Percentiles rank a stretch among this genome's conserved stretches.
phyloP scores from a whole-genome alignment of 768 basidiomycete species.

The Mycena floridula region DNA sequence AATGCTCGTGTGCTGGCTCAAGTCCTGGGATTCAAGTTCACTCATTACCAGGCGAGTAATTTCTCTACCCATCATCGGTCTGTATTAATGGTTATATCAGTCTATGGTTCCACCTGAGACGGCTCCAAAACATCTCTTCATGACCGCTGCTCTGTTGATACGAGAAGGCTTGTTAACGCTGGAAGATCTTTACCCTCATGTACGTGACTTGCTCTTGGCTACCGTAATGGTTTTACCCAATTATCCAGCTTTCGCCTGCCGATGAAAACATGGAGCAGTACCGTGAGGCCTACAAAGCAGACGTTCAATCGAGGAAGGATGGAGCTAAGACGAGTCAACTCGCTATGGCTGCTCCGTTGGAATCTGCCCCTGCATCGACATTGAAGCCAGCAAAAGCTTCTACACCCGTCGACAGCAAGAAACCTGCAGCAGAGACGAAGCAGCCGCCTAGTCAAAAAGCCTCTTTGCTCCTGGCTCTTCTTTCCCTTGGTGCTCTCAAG shows the following conservation, averaged over 20 bases:
- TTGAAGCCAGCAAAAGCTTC: conserved; percentile 29
- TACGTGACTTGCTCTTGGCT: conserved; percentile 31
- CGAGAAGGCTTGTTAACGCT: conserved; percentile 84
- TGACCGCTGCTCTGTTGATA: conserved; percentile 82
- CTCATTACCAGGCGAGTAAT: conserved; percentile 71
- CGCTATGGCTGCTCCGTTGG: conserved; percentile 81
- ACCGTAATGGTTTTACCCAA: conserved; percentile 5
- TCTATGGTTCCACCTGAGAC: conserved; percentile 51
- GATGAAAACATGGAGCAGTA: conserved; percentile 74
- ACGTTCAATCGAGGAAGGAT: conserved; percentile 57
- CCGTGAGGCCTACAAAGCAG: conserved; percentile 57
- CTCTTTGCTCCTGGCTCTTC: conserved; percentile 69
- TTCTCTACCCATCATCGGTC: not conserved
- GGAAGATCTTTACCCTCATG: conserved; percentile 91
- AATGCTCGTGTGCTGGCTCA: conserved; percentile 72
- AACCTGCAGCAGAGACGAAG: conserved; percentile 24
- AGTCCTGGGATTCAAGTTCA: conserved; percentile 97
- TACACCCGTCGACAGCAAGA: conserved; percentile 29
- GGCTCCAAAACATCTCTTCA: conserved; percentile 67
- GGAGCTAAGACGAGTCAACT: conserved; percentile 70
- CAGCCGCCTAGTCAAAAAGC: conserved; percentile 70
- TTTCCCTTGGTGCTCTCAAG: conserved; percentile 79
- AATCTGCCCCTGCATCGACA: conserved; percentile 38
- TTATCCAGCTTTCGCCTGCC: conserved; percentile 55
- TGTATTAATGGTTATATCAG: conserved; percentile 25